Evolutionary conservation across 2,329 filamentous ascomycete genomes (phyloP), one percentile per base, ranked within the genome.

Genomic region (Colletotrichum tabaci): DNA sequence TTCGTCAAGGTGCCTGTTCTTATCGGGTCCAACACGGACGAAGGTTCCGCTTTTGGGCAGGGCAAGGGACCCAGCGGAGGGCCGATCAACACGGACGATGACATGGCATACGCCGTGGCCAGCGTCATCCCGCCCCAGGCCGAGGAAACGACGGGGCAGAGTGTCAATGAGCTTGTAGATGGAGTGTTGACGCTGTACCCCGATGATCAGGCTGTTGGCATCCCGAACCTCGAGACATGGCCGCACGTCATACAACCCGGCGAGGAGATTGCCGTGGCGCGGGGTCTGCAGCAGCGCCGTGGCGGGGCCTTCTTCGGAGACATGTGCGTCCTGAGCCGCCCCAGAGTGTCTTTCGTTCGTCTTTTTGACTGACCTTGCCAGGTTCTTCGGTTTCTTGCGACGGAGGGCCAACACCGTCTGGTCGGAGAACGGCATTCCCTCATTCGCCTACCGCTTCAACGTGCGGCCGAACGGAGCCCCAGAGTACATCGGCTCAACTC

Each of bases 1-100:
- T 84, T 84, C 57, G 76, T 77, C 53, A 76, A 78, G 62, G 78
- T 83, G 0, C 81, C 81, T 0, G 49, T 81, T 2, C 74, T 84
- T 0, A 77, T 80, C 38, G 82, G 82, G 6, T 73, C 78, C 12
- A 84, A 83, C 67, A 74, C 75, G 3, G 80, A 81, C 46, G 80
- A 81, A 66, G 80, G 80, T 13, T 61, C 75, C 2, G 71, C 74
- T 2, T 78, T 77, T 53, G 75, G 74, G 12, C 53, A 52, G 12
- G 77, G 68, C 46, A 76, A 44, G 50, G 76, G 71, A 1, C 70
- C 70, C 26, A 61, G 50, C 21, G 49, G 61, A 18, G 73, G 73
- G 3, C 73, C 70, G 5, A 71, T 80, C 26, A 73, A 80, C 52
- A 78, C 76, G 0, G 78, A 82, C 26, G 76, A 75, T 0, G 78